Conservation (phyloP, 2,329 filamentous ascomycete species). For the Talaromyces marneffei region DNA sequence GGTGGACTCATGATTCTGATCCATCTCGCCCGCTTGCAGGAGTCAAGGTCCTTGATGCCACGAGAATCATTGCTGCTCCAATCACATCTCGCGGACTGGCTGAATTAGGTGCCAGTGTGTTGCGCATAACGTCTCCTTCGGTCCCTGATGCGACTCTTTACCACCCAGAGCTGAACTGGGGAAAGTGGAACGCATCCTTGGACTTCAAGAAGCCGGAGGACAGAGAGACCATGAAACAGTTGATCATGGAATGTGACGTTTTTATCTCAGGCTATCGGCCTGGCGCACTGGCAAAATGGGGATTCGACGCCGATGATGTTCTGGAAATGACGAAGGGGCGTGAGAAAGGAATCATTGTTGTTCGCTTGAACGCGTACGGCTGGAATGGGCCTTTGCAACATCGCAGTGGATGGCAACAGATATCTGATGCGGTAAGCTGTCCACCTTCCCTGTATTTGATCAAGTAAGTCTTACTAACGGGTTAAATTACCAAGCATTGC, state of each 20-base stretch:
- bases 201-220: conserved; percentile 4
- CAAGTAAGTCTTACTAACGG: background rate
- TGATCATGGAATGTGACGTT: conserved; percentile 1
- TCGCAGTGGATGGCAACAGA: conserved; percentile 8
- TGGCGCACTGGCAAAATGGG: conserved; percentile 2
- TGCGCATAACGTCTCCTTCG: conserved; percentile 12
- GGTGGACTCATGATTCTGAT: conserved; percentile 41
- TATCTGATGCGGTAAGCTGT: background rate
- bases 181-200: conserved; percentile 1
- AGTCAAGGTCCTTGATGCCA: conserved; percentile 46
- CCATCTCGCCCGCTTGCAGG: conserved; percentile 41
- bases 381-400: conserved; percentile 1
- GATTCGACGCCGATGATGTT: conserved; percentile 4
- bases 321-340: conserved; percentile 1
- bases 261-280: conserved; percentile 5
- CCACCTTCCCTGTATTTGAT: background rate
- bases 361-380: conserved; percentile 1
- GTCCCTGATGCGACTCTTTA: conserved; percentile 3
- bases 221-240: background rate
- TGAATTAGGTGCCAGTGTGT: conserved; percentile 38
- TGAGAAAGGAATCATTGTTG: conserved; percentile 1
- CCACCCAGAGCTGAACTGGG: conserved; percentile 10
- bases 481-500: conserved; percentile 13
- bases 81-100: conserved; percentile 40
- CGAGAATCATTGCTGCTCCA: conserved; percentile 46